Conservation (phyloP, 768 basidiomycete genomes). For the Mycena rosella region DNA sequence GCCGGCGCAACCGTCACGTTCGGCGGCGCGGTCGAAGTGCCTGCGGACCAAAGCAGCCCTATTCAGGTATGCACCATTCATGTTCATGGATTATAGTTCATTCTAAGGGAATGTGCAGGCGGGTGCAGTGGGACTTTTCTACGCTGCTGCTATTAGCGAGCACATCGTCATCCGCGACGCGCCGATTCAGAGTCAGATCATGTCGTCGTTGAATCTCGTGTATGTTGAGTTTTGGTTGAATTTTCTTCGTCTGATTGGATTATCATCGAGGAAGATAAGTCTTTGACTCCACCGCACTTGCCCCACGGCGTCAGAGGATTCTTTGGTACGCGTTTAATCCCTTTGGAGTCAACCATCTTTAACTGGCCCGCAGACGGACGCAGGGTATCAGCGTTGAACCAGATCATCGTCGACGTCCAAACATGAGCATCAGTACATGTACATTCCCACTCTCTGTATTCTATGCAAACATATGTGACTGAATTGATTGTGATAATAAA, state of each 20-base stretch:
- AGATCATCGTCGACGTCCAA: constrained; percentile 45
- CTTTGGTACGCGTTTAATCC: neutral
- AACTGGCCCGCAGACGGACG: constrained; percentile 41
- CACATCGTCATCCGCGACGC: constrained; percentile 49
- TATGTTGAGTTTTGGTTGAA: constrained; percentile 38
- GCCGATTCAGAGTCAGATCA: constrained; percentile 45
- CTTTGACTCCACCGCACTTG: neutral
- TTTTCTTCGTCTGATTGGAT: neutral
- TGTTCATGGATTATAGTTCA: neutral
- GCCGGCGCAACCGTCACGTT: constrained; percentile 46
- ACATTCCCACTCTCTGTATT: no score
- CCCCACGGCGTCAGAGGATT: neutral
- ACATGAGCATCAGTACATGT: constrained; percentile 5
- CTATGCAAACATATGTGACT: no score
- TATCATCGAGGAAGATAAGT: constrained; percentile 10
- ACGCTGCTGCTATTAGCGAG: constrained; percentile 50
- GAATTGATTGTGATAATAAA: no score
- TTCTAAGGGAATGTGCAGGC: constrained; percentile 22
- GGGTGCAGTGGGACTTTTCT: constrained; percentile 52
- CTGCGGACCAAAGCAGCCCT: constrained; percentile 32
- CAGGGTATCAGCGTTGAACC: constrained; percentile 47
- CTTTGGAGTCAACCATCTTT: neutral
- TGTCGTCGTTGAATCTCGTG: constrained; percentile 56
- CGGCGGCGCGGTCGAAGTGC: constrained; percentile 46
- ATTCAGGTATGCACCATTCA: constrained; percentile 26